These are phyloP conservation scores for Lactarius indigo DNA, from an alignment of 768 basidiomycete genomes.

Conservation along the genomic window DNA sequence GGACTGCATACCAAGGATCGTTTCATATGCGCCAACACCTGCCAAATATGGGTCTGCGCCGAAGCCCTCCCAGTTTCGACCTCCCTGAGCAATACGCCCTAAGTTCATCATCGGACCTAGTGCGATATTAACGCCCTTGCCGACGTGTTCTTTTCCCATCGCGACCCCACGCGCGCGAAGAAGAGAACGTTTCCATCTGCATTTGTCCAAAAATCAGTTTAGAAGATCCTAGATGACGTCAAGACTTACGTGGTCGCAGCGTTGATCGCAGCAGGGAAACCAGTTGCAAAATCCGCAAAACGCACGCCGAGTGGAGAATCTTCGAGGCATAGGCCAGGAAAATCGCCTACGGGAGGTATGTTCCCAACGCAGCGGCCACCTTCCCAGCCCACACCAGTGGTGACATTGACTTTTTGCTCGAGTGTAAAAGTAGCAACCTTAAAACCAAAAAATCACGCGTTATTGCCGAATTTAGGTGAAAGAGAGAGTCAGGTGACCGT, in stretches of 20 bases:
- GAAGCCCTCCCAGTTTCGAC: slow-evolving; percentile 95
- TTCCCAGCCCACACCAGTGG: slow-evolving; percentile 44
- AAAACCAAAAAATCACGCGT: background rate
- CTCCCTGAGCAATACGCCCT: slow-evolving; percentile 71
- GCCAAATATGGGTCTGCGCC: slow-evolving; percentile 84
- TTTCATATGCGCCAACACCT: slow-evolving; percentile 79
- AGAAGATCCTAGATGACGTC: background rate
- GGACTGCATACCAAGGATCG: slow-evolving; percentile 75
- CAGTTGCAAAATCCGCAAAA: slow-evolving; percentile 64
- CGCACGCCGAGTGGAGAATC: slow-evolving; percentile 80
- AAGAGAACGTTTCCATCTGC: slow-evolving; percentile 70
- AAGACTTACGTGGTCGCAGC: slow-evolving; percentile 68
- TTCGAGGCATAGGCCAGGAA: slow-evolving; percentile 72
- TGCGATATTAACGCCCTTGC: slow-evolving; percentile 81
- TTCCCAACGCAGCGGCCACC: slow-evolving; percentile 68
- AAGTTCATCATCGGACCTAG: slow-evolving; percentile 86
- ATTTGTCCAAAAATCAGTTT: slow-evolving; percentile 2
- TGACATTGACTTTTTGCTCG: slow-evolving; percentile 26
- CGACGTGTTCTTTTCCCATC: slow-evolving; percentile 79
- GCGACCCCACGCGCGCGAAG: slow-evolving; percentile 72
- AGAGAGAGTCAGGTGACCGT: background rate
- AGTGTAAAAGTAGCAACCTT: slow-evolving; percentile 22
- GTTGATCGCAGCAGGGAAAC: slow-evolving; percentile 84
- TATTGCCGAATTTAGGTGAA: background rate
- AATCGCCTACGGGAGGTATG: slow-evolving; percentile 49